A percentile compares a stretch with the other conserved stretches of the same genome.
Conservation (phyloP, 306 rosid species). For the Castanopsis chinensis region DNA sequence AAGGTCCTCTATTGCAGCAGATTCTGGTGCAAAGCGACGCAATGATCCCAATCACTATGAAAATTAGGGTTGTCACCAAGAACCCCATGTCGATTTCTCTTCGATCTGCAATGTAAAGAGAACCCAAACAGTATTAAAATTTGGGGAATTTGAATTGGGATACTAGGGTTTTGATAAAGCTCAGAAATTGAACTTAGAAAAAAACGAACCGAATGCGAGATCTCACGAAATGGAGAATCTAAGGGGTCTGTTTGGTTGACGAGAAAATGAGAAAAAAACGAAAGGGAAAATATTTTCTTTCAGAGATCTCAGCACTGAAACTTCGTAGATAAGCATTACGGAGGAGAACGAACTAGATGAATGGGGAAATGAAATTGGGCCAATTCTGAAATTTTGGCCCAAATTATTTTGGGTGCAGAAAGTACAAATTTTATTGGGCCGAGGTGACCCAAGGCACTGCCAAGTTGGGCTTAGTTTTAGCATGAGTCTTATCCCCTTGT, state of each 20-base stretch:
- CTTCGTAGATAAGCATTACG: neutral
- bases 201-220: neutral
- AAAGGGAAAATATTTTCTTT: neutral
- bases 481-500: too few species aligned
- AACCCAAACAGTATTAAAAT: conserved; percentile 23
- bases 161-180: neutral
- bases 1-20: conserved; percentile 80
- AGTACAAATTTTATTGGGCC: too few species aligned
- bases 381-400: neutral
- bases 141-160: neutral
- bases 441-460: too few species aligned
- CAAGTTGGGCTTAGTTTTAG: too few species aligned
- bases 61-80: conserved; percentile 71
- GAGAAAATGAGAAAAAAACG: conserved; percentile 12
- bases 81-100: conserved; percentile 69
- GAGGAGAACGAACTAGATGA: neutral
- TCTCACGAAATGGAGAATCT: neutral
- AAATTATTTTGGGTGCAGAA: neutral
- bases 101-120: conserved; percentile 39
- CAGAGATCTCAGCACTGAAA: neutral
- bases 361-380: neutral
- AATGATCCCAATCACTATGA: conserved; percentile 66
- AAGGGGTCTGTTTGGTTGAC: conserved; percentile 20
- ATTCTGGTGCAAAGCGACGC: conserved; percentile 71
- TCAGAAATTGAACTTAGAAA: neutral